Evolutionary conservation across 208 protist genomes (phyloP).

Genomic region (Leptomonas seymouri): DNA sequence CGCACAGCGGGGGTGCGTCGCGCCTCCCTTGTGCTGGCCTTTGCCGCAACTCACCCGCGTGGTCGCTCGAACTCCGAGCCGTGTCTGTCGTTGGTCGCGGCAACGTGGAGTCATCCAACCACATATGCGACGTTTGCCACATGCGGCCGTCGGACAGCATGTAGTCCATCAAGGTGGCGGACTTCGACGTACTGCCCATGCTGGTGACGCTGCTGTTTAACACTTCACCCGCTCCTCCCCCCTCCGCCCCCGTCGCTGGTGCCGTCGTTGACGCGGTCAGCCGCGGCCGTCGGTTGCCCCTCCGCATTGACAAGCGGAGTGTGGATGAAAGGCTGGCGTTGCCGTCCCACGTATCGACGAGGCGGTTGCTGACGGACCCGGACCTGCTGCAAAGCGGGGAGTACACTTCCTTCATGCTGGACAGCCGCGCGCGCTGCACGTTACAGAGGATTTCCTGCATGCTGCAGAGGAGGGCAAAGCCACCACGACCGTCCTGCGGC

Average conservation of each 20-base stretch:
- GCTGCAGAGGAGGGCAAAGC: slow-evolving; percentile 43
- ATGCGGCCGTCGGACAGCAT: slow-evolving; percentile 1
- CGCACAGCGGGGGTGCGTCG: too few species aligned
- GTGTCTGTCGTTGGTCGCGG: background rate
- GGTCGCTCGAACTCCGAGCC: too few species aligned
- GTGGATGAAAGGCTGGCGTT: background rate
- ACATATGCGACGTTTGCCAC: slow-evolving; percentile 11
- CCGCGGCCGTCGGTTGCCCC: background rate
- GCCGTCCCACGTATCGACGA: slow-evolving; percentile 12
- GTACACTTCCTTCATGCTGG: slow-evolving; percentile 39
- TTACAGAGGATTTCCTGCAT: slow-evolving; percentile 42
- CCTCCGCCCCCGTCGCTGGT: background rate
- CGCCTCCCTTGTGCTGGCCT: too few species aligned
- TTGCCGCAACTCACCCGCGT: too few species aligned
- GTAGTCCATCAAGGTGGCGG: slow-evolving; percentile 25
- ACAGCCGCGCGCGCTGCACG: slow-evolving; percentile 32
- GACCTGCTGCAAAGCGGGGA: background rate
- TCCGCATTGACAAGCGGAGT: slow-evolving; percentile 20
- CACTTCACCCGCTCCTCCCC: background rate
- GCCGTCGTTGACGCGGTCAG: background rate
- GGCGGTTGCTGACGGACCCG: background rate
- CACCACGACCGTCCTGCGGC: slow-evolving; percentile 43
- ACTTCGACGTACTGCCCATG: background rate
- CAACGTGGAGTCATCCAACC: background rate
- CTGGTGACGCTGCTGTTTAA: background rate